A percentile compares a stretch with the other conserved stretches of the same genome.
Conservation (phyloP, 306 rosid species). For the Amphicarpaea edgeworthii region DNA sequence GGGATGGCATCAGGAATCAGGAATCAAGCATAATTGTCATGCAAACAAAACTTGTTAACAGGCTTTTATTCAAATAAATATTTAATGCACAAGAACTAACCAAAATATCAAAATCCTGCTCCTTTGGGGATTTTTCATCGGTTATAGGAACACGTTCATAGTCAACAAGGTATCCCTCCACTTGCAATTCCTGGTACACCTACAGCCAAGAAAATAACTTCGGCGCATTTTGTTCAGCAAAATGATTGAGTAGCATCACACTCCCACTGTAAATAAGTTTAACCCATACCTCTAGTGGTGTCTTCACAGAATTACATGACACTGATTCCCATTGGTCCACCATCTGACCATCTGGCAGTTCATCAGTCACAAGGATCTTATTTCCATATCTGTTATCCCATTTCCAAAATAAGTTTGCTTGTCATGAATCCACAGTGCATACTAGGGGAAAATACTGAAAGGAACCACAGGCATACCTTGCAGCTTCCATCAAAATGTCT, state of each 20-base stretch:
- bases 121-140: slow-evolving; percentile 93
- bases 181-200: slow-evolving; percentile 85
- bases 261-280: slow-evolving; percentile 38
- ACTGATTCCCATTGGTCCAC: slow-evolving; percentile 96
- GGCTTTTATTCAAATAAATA: background rate
- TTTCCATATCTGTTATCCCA: slow-evolving; percentile 74
- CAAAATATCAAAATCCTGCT: slow-evolving; percentile 83
- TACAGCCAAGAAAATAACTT: slow-evolving; percentile 47
- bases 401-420: slow-evolving; percentile 35
- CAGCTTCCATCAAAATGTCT: slow-evolving; percentile 84
- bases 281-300: slow-evolving; percentile 77
- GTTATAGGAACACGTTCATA: slow-evolving; percentile 94
- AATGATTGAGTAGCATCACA: slow-evolving; percentile 34
- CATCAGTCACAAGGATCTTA: slow-evolving; percentile 94
- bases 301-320: slow-evolving; percentile 71
- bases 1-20: background rate
- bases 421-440: slow-evolving; percentile 5
- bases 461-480: slow-evolving; percentile 59
- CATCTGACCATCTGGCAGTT: slow-evolving; percentile 96
- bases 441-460: background rate
- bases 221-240: slow-evolving; percentile 34
- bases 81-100: slow-evolving; percentile 57
- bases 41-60: slow-evolving; percentile 31
- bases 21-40: slow-evolving; percentile 26
- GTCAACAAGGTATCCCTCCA: slow-evolving; percentile 79